Evolutionary conservation across 768 basidiomycete species (phyloP).

Genomic region (Gautieria morchelliformis): DNA sequence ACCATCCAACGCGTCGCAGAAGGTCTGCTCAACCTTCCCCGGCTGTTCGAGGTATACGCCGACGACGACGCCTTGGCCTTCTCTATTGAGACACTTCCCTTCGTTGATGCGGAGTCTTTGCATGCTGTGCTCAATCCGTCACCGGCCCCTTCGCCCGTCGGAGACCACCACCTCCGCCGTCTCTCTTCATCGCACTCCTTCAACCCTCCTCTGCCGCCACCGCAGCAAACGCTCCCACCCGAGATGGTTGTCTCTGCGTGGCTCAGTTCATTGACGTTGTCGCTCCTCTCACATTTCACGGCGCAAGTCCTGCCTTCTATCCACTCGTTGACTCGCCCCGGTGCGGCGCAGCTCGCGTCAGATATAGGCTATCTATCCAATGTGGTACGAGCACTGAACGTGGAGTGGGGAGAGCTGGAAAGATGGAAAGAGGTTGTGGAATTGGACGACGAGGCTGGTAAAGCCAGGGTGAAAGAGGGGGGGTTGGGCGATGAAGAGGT

Average conservation of each 20-base stretch:
- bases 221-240: slow-evolving; percentile 37
- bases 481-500: slow-evolving; percentile 3
- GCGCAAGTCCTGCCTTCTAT: slow-evolving; percentile 63
- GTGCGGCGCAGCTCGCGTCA: slow-evolving; percentile 74
- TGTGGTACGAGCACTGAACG: slow-evolving; percentile 83
- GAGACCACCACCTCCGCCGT: slow-evolving; percentile 28
- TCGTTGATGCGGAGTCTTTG: slow-evolving; percentile 44
- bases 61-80: slow-evolving; percentile 87
- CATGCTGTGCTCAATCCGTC: background rate
- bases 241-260: slow-evolving; percentile 84
- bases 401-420: slow-evolving; percentile 72
- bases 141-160: background rate
- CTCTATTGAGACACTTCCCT: slow-evolving; percentile 74
- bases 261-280: slow-evolving; percentile 83
- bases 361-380: slow-evolving; percentile 88
- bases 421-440: slow-evolving; percentile 68
- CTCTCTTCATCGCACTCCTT: slow-evolving; percentile 26
- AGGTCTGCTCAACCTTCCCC: slow-evolving; percentile 86
- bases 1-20: slow-evolving; percentile 84
- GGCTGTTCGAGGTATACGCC: slow-evolving; percentile 90
- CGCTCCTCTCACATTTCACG: slow-evolving; percentile 69
- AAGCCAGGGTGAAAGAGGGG: background rate
- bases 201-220: slow-evolving; percentile 15
- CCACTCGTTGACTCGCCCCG: slow-evolving; percentile 45
- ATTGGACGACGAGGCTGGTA: slow-evolving; percentile 38